Evolutionary conservation across 345 rosid genomes (phyloP).

Genomic region (Garcia nutans): DNA sequence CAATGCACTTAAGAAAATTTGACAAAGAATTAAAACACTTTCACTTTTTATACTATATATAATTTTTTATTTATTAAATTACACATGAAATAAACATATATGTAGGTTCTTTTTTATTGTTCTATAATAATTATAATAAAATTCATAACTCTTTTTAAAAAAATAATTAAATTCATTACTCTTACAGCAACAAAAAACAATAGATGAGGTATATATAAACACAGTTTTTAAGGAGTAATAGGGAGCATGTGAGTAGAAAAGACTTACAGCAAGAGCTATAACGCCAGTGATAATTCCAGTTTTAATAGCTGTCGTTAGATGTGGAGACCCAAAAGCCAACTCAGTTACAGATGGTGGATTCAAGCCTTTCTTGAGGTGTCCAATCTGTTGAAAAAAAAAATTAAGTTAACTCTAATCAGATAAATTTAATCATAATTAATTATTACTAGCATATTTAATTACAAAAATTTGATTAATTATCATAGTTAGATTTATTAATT

Average conservation of each 20-base stretch:
- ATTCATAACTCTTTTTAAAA: no score
- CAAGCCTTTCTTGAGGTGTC: constrained; percentile 72
- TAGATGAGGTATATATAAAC: no score
- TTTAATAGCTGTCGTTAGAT: constrained; percentile 59
- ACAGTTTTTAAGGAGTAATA: neutral
- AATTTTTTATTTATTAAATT: no score
- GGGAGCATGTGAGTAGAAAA: neutral
- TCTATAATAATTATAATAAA: no score
- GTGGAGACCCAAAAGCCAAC: constrained; percentile 62
- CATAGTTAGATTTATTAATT: no score
- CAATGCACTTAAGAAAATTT: no score
- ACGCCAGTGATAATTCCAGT: constrained; percentile 74
- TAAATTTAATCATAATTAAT: no score
- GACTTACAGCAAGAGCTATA: constrained; percentile 79
- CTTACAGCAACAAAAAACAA: neutral
- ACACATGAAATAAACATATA: no score
- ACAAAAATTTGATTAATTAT: neutral
- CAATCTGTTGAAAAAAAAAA: constrained; percentile 53
- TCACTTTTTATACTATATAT: no score
- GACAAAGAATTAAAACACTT: no score
- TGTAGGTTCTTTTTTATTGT: no score
- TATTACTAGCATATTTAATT: neutral
- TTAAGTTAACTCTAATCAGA: neutral
- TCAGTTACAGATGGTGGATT: constrained; percentile 66
- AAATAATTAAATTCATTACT: no score